These are phyloP conservation scores for Botrytis squamosa DNA, from an alignment of 2,329 filamentous ascomycete genomes.

Conservation along the genomic window DNA sequence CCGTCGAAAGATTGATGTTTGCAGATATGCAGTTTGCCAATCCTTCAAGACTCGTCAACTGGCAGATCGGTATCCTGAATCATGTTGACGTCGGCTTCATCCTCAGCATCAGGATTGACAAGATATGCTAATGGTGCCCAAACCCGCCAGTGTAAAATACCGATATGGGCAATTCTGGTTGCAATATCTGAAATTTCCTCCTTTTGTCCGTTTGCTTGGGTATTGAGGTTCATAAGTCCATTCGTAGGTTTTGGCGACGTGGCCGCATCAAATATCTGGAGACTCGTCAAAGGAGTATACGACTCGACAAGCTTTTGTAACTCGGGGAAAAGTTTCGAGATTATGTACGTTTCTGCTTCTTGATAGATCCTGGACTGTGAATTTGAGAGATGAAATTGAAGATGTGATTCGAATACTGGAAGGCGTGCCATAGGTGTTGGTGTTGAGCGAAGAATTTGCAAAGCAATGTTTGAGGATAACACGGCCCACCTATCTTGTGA, in stretches of 20 bases:
- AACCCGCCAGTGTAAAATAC: slow-evolving; percentile 84
- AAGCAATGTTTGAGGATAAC: slow-evolving; percentile 34
- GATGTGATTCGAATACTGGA: slow-evolving; percentile 36
- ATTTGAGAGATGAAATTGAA: slow-evolving; percentile 38
- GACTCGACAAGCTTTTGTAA: slow-evolving; percentile 36
- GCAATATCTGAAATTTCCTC: slow-evolving; percentile 62
- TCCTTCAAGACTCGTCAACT: neutral
- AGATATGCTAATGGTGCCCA: slow-evolving; percentile 76
- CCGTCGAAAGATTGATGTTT: neutral
- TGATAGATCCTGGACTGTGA: slow-evolving; percentile 34
- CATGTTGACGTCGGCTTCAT: slow-evolving; percentile 27
- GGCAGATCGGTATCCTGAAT: neutral
- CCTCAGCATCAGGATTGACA: slow-evolving; percentile 34
- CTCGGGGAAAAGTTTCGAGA: slow-evolving; percentile 32
- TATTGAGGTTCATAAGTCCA: neutral
- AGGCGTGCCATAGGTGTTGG: slow-evolving; percentile 35
- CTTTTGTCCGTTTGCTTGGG: slow-evolving; percentile 24
- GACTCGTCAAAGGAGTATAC: slow-evolving; percentile 36
- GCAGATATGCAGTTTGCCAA: neutral
- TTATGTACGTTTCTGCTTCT: slow-evolving; percentile 35
- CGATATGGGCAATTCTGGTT: slow-evolving; percentile 76
- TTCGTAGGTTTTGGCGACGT: slow-evolving; percentile 32
- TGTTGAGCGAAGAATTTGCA: slow-evolving; percentile 39
- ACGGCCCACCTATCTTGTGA: slow-evolving; percentile 35
- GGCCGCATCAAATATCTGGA: slow-evolving; percentile 39